These are phyloP conservation scores for Stachybotrys echinatus DNA, from an alignment of 2,329 filamentous ascomycete species.

Conservation along the genomic window DNA sequence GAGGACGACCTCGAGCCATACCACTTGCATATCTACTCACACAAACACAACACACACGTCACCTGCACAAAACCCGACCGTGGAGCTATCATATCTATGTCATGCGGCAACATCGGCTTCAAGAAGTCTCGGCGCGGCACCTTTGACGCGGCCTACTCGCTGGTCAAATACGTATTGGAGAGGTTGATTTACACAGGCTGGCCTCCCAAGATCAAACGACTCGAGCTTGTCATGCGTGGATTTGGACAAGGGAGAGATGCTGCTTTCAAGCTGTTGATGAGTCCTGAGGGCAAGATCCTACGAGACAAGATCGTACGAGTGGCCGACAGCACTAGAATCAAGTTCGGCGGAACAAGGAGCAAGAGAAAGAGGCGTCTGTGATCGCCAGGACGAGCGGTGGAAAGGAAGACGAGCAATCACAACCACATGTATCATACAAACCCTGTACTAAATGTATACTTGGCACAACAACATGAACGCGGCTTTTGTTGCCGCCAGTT, in stretches of 20 bases:
- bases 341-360: constrained; percentile 93
- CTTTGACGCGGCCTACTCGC: constrained; percentile 90
- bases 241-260: constrained; percentile 87
- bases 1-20: constrained; percentile 56
- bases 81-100: constrained; percentile 73
- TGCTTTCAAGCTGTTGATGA: constrained; percentile 81
- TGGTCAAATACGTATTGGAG: constrained; percentile 77
- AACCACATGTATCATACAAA: constrained; percentile 28
- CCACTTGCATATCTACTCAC: constrained; percentile 80
- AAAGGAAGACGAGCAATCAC: constrained; percentile 8
- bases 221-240: constrained; percentile 80
- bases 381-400: constrained; percentile 4
- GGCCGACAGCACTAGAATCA: constrained; percentile 81
- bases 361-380: constrained; percentile 74
- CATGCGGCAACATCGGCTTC: constrained; percentile 88
- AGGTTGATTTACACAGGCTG: constrained; percentile 79
- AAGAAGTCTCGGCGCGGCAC: constrained; percentile 71
- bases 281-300: constrained; percentile 73
- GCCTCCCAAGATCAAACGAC: constrained; percentile 64
- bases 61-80: constrained; percentile 81
- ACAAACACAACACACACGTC: constrained; percentile 94
- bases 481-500: constrained; percentile 12
- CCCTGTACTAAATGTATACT: constrained; percentile 24
- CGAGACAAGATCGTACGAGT: constrained; percentile 72
- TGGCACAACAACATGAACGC: constrained; percentile 6